Evolutionary conservation across 768 basidiomycete genomes (phyloP), one percentile per base, ranked within the genome.

Genomic region (Hysterangium stoloniferum): DNA sequence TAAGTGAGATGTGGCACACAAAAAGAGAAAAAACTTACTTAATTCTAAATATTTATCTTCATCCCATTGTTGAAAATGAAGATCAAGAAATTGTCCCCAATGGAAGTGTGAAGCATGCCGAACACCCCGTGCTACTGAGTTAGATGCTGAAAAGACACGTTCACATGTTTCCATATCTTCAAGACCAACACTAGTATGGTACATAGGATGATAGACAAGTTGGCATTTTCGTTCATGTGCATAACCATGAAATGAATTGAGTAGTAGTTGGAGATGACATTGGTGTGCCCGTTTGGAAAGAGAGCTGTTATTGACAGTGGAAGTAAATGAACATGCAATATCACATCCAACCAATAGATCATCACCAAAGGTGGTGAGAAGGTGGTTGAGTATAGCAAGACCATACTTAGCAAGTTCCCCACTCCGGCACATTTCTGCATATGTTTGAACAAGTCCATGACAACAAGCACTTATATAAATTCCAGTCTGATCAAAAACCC

Each of bases 131-230:
- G 58, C 60, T 0, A 56, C 40, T 11, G 52, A 45, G 52, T 70
- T 70, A 11, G 65, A 66, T 1, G 56, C 52, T 12, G 58, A 61
- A 54, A 69, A 70, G 6, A 66, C 49, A 2, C 59, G 56, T 43
- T 70, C 66, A 20, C 59, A 51, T 0, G 59, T 65, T 34, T 67
- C 63, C 6, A 68, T 51, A 45, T 70, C 70, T 52, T 69, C 67
- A 2, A 70, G 44, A n/a, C 69, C 68, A 3, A 17, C 58, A 56
- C 4, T 67, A 61, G 3, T 37, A 35, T 15, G 66, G 59, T n/a
- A 65, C 67, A 45, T 68, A 67, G 49, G 64, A 53, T 66, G 64
- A 53, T 56, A 53, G 4, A 45, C 20, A 1, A 63, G 47, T 48
- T 71, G 68, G 42, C 69, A 71, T 11, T 32, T 2, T 9, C 15